These are phyloP conservation scores for Teratosphaeria viscida DNA, from an alignment of 2,329 filamentous ascomycete species.

Conservation along the genomic window DNA sequence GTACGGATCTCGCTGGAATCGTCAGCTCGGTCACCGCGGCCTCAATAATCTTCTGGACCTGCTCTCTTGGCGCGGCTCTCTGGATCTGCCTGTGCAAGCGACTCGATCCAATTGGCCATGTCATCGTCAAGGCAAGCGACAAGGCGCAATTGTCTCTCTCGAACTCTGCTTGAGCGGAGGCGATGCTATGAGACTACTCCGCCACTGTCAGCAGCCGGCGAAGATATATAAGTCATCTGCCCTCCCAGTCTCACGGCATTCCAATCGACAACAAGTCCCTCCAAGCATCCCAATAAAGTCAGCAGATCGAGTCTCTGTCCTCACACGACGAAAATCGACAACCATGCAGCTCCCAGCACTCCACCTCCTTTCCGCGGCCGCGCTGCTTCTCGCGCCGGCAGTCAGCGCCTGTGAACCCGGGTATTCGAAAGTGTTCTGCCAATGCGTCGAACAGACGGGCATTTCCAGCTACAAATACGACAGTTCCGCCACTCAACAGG, in stretches of 20 bases:
- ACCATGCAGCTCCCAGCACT: neutral
- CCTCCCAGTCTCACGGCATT: neutral
- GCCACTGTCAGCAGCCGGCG: neutral
- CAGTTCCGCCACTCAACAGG: neutral
- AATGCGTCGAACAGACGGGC: neutral
- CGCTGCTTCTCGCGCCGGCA: neutral
- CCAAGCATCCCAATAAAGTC: neutral
- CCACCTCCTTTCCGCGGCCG: neutral
- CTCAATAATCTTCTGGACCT: neutral
- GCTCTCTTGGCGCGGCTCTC: neutral
- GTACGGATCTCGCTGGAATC: too few species aligned
- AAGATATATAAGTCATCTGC: neutral
- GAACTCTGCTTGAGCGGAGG: neutral
- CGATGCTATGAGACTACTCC: neutral
- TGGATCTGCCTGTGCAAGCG: neutral
- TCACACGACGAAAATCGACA: neutral
- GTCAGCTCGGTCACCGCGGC: neutral
- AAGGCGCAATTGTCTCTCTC: neutral
- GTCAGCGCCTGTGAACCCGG: neutral
- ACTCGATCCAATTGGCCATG: neutral
- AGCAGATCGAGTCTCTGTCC: neutral
- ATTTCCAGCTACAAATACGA: neutral
- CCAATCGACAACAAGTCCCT: neutral
- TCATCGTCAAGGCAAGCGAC: too few species aligned
- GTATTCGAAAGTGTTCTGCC: neutral